These are phyloP conservation scores for Claviceps sp. DNA, from an alignment of 2,329 filamentous ascomycete species.

Conservation along the genomic window DNA sequence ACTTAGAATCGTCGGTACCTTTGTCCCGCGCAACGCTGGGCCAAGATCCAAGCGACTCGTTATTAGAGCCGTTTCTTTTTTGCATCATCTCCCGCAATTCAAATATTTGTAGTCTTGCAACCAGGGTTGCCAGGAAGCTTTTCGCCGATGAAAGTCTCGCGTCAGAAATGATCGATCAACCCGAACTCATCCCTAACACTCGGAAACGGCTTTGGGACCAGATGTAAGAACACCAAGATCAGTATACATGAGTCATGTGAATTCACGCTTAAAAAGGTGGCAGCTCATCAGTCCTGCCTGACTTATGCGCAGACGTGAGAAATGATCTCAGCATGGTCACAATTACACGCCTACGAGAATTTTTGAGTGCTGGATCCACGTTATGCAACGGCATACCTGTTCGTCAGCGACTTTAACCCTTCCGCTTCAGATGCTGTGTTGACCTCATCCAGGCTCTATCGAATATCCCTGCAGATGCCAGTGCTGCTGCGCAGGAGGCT, in stretches of 20 bases:
- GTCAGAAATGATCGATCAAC: slow-evolving; percentile 12
- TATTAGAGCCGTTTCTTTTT: slow-evolving; percentile 38
- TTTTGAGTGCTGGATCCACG: slow-evolving; percentile 40
- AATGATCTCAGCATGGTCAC: slow-evolving; percentile 28
- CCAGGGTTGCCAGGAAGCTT: slow-evolving; percentile 33
- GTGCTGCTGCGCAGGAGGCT: slow-evolving; percentile 36
- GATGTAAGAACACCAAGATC: slow-evolving; percentile 26
- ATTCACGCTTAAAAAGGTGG: neutral
- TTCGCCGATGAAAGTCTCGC: slow-evolving; percentile 22
- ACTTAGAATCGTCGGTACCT: slow-evolving; percentile 35
- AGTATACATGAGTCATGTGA: neutral
- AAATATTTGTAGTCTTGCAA: slow-evolving; percentile 33
- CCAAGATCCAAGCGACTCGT: slow-evolving; percentile 12
- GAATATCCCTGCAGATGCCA: slow-evolving; percentile 37
- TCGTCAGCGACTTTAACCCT: slow-evolving; percentile 9
- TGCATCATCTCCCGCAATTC: slow-evolving; percentile 40
- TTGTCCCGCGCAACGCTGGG: slow-evolving; percentile 19
- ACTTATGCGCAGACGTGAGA: slow-evolving; percentile 35
- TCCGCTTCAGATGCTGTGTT: slow-evolving; percentile 4
- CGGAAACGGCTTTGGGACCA: slow-evolving; percentile 37
- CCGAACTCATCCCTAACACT: slow-evolving; percentile 15
- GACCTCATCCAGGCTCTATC: slow-evolving; percentile 34
- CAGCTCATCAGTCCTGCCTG: slow-evolving; percentile 26
- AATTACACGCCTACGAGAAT: slow-evolving; percentile 37
- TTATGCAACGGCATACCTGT: slow-evolving; percentile 39